These are phyloP conservation scores for Neostapfia colusana DNA, from an alignment of 176 grass and related monocot genomes.

Conservation along the genomic window DNA sequence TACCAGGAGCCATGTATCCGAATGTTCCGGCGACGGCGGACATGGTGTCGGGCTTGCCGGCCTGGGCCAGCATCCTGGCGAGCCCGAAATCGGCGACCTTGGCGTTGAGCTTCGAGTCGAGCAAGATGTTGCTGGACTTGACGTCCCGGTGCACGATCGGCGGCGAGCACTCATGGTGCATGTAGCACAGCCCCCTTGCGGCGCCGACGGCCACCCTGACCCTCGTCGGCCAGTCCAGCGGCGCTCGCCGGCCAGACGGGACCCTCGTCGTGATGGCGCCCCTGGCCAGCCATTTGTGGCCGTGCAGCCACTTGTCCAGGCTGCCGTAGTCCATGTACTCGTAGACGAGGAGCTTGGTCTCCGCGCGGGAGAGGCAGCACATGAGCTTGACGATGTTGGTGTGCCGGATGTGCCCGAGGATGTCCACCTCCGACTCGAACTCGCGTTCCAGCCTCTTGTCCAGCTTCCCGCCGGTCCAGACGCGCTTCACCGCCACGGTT, in stretches of 20 bases:
- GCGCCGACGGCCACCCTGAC: conserved; percentile 66
- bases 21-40: conserved; percentile 68
- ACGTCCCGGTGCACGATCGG: conserved; percentile 83
- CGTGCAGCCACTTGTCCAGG: conserved; percentile 78
- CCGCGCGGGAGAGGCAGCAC: conserved; percentile 70
- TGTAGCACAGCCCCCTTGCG: conserved; percentile 65
- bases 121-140: conserved; percentile 86
- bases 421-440: conserved; percentile 75
- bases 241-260: not conserved
- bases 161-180: conserved; percentile 85
- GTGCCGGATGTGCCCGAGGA: conserved; percentile 76
- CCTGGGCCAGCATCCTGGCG: conserved; percentile 58
- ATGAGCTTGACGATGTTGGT: conserved; percentile 77
- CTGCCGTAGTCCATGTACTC: conserved; percentile 85
- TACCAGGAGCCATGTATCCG: conserved; percentile 98
- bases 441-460: conserved; percentile 53
- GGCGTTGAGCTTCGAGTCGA: conserved; percentile 65
- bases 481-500: conserved; percentile 81
- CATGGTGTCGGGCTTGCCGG: conserved; percentile 44
- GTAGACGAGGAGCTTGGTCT: conserved; percentile 88
- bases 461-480: conserved; percentile 49
- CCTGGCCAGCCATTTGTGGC: conserved; percentile 7
- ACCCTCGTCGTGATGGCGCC: not conserved
- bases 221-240: conserved; percentile 66
- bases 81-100: conserved; percentile 87